Base-by-base conservation (phyloP, 2,329 filamentous ascomycete species). In the Pseudocercospora vitis region DNA sequence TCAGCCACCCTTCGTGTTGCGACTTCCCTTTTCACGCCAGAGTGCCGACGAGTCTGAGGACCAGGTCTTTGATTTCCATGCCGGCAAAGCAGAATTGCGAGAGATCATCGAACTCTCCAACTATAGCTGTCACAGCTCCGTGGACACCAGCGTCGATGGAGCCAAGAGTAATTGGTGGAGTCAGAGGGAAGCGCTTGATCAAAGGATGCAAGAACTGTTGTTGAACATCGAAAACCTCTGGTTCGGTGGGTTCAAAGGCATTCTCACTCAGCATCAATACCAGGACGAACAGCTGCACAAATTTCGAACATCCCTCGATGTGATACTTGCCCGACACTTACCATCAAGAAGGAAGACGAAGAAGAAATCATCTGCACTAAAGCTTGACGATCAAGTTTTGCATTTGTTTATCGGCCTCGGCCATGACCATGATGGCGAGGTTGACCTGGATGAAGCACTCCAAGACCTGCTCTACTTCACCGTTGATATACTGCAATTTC, bases 391-490 rank as follows among this genome's bases (percentile, higher is more conserved):
- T 21, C 78, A 83, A 52, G 87, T 97, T 14, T 74, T 97, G 42
- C 91, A 96, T 63, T 76, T 99, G 0, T 97, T 99, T 63, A 81
- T 96, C 55, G 89, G 89, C 0, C 80, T 99, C 0, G 90, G 90
- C 3, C 84, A 89, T 64, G 81, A 89, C 2, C 81, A 81, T 0
- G 79, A 81, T 6, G 81, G 85, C 1, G 82, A 85, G 6, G 74
- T 76, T 53, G 90, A 96, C 58, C 80, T 95, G 18, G 92, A 97
- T 59, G 92, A 97, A 65, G 84, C 87, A 0, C 75, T 99, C n/a
- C 90, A 87, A 62, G 94, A 99, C 68, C 76, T 99, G 23, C 81
- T 99, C 3, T 97, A 96, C 73, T 97, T 97, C 68, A 88, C 97
- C 1, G 86, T 99, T 4, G 94, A 99, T 65, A 91, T 97, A 48